Percentiles rank a stretch among this genome's conserved stretches.
phyloP scores from a whole-genome alignment of 805 yeast species.

The Yarrowia keelungensis region DNA sequence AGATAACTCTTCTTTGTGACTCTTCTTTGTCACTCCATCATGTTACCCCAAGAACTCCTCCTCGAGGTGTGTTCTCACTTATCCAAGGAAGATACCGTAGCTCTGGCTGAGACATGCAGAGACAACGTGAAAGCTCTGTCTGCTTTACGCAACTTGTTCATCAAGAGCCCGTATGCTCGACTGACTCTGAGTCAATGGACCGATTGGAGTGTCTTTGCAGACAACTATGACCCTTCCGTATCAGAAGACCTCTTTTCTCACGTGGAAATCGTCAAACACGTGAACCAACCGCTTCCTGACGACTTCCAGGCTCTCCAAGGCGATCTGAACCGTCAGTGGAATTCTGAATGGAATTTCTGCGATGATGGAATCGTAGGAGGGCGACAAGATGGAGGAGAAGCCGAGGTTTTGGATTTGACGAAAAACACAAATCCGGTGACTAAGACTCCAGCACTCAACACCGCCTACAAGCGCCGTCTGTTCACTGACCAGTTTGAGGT shows the following conservation, averaged over 20 bases:
- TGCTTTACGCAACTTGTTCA: neutral
- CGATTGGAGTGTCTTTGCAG: neutral
- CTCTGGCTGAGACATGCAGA: neutral
- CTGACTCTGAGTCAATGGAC: neutral
- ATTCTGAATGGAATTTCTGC: neutral
- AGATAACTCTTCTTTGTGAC: neutral
- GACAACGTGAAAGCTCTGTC: neutral
- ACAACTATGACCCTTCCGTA: neutral
- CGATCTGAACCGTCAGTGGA: slow-evolving; percentile 3
- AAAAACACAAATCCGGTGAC: too few species aligned
- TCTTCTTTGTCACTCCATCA: neutral
- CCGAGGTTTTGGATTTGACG: neutral
- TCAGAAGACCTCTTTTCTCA: neutral
- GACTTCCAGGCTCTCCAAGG: slow-evolving; percentile 2
- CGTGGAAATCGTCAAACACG: neutral
- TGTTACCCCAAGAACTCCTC: neutral
- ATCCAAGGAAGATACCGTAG: neutral
- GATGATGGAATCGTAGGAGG: neutral
- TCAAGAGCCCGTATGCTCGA: neutral
- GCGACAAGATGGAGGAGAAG: neutral
- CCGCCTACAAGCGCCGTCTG: neutral
- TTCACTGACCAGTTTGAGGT: neutral
- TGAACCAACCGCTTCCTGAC: neutral
- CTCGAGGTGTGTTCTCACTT: neutral
- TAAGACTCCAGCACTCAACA: too few species aligned